Percentiles rank a stretch among this genome's conserved stretches.
Evolutionary conservation across 805 yeast species (phyloP).

Genomic region (Monosporozyma unispora): DNA sequence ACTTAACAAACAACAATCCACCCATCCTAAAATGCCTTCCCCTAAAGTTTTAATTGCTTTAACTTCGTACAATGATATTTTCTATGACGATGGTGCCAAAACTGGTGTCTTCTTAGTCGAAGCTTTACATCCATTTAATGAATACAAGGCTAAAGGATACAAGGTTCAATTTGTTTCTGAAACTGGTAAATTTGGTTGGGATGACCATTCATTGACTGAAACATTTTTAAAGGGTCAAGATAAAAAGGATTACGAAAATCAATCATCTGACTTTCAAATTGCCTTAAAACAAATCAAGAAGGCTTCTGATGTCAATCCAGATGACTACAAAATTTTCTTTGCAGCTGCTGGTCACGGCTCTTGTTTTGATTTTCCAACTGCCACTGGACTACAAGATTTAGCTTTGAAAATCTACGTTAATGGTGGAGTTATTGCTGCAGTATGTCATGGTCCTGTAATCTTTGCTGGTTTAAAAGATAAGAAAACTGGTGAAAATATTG

Average conservation of each 20-base stretch:
- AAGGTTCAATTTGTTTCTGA: conserved; percentile 52
- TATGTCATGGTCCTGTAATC: conserved; percentile 61
- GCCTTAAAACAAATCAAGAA: conserved; percentile 36
- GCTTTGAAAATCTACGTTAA: conserved; percentile 40
- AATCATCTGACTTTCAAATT: conserved; percentile 32
- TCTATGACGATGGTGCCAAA: conserved; percentile 49
- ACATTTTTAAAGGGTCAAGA: conserved; percentile 41
- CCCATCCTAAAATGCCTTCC: conserved; percentile 1
- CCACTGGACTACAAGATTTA: conserved; percentile 36
- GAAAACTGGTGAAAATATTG: conserved; percentile 35
- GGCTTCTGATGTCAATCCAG: conserved; percentile 40
- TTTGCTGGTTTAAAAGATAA: conserved; percentile 40
- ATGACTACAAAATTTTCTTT: conserved; percentile 44
- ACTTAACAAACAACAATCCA: not conserved
- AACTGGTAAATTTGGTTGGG: conserved; percentile 48
- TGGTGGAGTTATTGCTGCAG: conserved; percentile 53
- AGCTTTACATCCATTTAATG: conserved; percentile 50
- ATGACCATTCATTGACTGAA: conserved; percentile 41
- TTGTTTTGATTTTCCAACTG: conserved; percentile 47
- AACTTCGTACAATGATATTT: conserved; percentile 35
- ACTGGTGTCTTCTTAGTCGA: conserved; percentile 56
- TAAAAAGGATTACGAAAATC: conserved; percentile 32
- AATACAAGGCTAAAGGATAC: conserved; percentile 39
- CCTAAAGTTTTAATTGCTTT: conserved; percentile 37
- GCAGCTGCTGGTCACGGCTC: conserved; percentile 66